Evolutionary conservation across 139 green algal genomes (phyloP), one percentile per base, ranked within the genome.

Genomic region (Pedinophyceae sp.): DNA sequence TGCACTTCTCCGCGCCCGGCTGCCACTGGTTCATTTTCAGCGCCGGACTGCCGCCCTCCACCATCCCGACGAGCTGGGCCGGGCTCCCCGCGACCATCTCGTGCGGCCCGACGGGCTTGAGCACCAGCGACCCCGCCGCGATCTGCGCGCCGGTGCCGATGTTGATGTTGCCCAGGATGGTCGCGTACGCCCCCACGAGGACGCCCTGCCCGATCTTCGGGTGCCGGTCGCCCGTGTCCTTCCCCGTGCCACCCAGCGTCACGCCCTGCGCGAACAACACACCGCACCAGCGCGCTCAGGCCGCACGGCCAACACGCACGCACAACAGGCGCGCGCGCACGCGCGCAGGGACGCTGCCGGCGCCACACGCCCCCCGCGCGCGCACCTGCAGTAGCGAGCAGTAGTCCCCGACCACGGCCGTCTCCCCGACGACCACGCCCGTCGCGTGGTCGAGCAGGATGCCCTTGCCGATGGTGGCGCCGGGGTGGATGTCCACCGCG

Each of bases 101-200:
- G 51, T 72, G 69, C 2, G 72, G 68, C 18, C 69, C 63, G 39
- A 95, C 86, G 22, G 79, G 70, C 54, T 93, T 93, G 7, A 97
- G 74, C 50, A 97, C 88, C 51, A 95, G 59, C 1, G 69, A 84
- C 22, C 85, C 83, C 4, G 83, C 82, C 16, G 80, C 82, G 30
- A 91, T 80, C 50, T 74, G 61, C 10, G 83, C 77, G 18, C 89
- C 87, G 45, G 82, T 70, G 15, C 87, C 91, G 7, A 98, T 67
- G 1, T 13, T 27, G 62, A 98, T 97, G 76, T 96, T 96, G 46
- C 91, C 82, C 38, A 98, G 69, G 17, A 98, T 74, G 20, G 84
- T 94, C 10, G 85, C 85, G 27, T 59, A 29, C 4, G 53, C 84
- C 0, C 86, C 87, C n/a, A 97, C 89, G 25, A 95, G 69, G 28